These are phyloP conservation scores for Fraxinus nigra DNA, from an alignment of 305 asterid species.

Conservation along the genomic window DNA sequence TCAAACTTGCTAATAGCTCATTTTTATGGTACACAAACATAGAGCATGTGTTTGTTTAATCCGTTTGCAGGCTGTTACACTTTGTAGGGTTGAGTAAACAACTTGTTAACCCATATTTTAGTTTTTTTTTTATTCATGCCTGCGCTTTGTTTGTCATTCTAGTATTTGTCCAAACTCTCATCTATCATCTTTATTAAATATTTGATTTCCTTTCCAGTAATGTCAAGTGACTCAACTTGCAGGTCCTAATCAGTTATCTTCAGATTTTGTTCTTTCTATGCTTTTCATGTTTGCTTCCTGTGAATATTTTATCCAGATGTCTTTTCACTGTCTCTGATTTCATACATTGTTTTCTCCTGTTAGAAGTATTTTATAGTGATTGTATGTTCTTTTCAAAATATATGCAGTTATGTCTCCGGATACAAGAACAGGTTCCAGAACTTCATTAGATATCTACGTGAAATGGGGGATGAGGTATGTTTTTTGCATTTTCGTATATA, in stretches of 20 bases:
- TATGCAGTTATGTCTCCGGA: constrained; percentile 90
- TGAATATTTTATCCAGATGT: background rate
- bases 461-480: constrained; percentile 98
- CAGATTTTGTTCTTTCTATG: background rate
- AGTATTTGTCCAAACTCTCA: background rate
- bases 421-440: constrained; percentile 97
- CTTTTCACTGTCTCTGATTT: background rate
- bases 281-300: background rate
- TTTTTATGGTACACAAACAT: background rate
- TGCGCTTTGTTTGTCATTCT: background rate
- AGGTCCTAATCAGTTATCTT: background rate
- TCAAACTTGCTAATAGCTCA: background rate
- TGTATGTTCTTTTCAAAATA: constrained; percentile 17
- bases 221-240: background rate
- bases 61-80: background rate
- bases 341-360: constrained; percentile 7
- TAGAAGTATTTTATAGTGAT: constrained; percentile 23
- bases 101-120: background rate
- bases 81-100: background rate
- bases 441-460: constrained; percentile 88
- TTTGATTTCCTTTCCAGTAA: background rate
- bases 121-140: background rate
- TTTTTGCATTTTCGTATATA: constrained; percentile 1
- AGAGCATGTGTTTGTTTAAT: background rate
- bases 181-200: background rate